Evolutionary conservation across 805 yeast genomes (phyloP).

Genomic region (Barnettozyma siamensis): DNA sequence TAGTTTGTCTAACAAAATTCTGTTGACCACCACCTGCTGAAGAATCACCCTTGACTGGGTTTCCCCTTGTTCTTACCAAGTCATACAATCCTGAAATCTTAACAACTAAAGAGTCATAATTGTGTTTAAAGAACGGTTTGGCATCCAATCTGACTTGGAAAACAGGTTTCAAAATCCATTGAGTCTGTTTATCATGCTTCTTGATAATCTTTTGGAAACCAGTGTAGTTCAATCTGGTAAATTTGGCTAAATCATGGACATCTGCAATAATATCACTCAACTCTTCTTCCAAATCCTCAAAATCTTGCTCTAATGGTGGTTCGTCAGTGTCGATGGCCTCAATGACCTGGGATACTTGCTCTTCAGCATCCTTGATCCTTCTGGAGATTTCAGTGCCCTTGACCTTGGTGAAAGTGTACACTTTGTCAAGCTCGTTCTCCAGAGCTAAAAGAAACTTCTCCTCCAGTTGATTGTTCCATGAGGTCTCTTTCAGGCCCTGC

Average conservation of each 20-base stretch:
- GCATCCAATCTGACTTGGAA: constrained; percentile 90
- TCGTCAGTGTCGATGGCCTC: constrained; percentile 43
- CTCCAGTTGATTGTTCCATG: constrained; percentile 77
- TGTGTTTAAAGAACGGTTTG: constrained; percentile 93
- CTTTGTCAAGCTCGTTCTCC: constrained; percentile 87
- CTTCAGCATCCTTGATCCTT: constrained; percentile 77
- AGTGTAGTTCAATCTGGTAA: constrained; percentile 87
- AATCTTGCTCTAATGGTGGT: constrained; percentile 59
- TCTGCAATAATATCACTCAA: constrained; percentile 88
- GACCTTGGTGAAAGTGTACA: constrained; percentile 83
- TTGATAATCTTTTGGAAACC: constrained; percentile 96
- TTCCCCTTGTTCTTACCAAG: constrained; percentile 91
- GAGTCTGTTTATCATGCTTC: constrained; percentile 91
- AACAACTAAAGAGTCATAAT: constrained; percentile 84
- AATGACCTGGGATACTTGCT: constrained; percentile 62
- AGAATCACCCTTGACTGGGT: constrained; percentile 91
- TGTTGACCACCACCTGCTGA: constrained; percentile 98
- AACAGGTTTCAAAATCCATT: constrained; percentile 77
- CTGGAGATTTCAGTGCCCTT: constrained; percentile 82
- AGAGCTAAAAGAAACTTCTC: constrained; percentile 68
- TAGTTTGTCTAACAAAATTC: constrained; percentile 96
- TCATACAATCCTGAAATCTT: constrained; percentile 86
- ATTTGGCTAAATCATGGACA: constrained; percentile 94
- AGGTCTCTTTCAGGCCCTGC: constrained; percentile 52
- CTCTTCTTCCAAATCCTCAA: constrained; percentile 69